These are phyloP conservation scores for Pseudogymnoascus sp. DNA, from an alignment of 2,329 filamentous ascomycete species.

Conservation along the genomic window DNA sequence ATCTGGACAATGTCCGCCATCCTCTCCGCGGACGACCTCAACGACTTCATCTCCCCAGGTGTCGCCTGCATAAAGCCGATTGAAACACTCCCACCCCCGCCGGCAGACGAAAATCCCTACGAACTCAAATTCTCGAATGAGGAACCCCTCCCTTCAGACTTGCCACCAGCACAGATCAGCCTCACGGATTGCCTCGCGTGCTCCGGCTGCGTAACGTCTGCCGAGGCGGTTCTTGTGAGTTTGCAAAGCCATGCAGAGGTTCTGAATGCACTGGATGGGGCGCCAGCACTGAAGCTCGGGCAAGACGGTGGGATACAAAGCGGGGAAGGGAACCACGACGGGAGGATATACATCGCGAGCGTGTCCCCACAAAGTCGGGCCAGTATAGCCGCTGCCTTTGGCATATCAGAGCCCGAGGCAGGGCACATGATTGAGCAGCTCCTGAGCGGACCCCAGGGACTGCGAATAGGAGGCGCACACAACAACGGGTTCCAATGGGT, in stretches of 20 bases:
- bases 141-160: slow-evolving; percentile 44
- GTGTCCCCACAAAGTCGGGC: slow-evolving; percentile 88
- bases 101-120: slow-evolving; percentile 47
- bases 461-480: slow-evolving; percentile 63
- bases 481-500: slow-evolving; percentile 81
- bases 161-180: slow-evolving; percentile 80
- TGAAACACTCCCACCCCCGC: slow-evolving; percentile 72
- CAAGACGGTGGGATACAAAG: slow-evolving; percentile 1
- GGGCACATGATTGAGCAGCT: slow-evolving; percentile 78
- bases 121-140: slow-evolving; percentile 94
- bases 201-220: slow-evolving; percentile 94
- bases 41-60: slow-evolving; percentile 97
- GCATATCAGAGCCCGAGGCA: slow-evolving; percentile 64
- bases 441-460: slow-evolving; percentile 60
- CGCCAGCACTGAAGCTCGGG: slow-evolving; percentile 36
- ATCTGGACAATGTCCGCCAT: slow-evolving; percentile 77
- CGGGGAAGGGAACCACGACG: slow-evolving; percentile 44
- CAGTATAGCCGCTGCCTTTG: slow-evolving; percentile 78
- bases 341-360: slow-evolving; percentile 84
- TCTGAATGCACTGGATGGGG: slow-evolving; percentile 68
- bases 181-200: slow-evolving; percentile 96
- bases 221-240: slow-evolving; percentile 92
- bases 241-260: slow-evolving; percentile 93
- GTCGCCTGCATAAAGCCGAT: slow-evolving; percentile 98
- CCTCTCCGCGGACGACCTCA: slow-evolving; percentile 90